Base-by-base conservation (phyloP, 768 basidiomycete species). In the Pilatotrama ljubarskyi region DNA sequence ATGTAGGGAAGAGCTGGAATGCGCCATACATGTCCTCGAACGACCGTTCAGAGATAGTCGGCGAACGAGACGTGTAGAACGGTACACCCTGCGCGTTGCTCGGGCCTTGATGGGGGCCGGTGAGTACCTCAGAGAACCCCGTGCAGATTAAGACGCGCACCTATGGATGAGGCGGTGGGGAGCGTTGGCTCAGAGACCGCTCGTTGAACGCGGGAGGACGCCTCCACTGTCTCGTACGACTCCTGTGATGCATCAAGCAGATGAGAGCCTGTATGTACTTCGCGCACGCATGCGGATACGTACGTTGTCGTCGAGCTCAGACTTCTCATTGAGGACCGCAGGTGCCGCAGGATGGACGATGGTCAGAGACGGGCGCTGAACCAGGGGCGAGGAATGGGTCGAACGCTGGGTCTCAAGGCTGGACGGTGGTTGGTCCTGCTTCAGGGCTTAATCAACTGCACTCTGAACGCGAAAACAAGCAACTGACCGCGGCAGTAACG, bases 161-260 rank as follows among this genome's bases (percentile, higher is more conserved):
- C 55, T 22, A 58, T 50, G 7, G 56, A 57, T 17, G 59, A 63
- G 7, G 35, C 51, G 15, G 65, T 55, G 10, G 51, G 59, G 5
- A 61, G 47, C 7, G 61, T 56, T 3, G 64, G 64, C 43, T 65
- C 64, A 0, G 64, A 65, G 0, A 65, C 50, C 2, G 64, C 64
- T 0, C 64, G 56, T 29, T 52, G 57, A 1, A 61, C 58, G 13
- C 58, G 58, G 2, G 54, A 48, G 1, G 64, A 58, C 1, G 61
- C 61, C 24, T 58, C 61, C 13, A 63, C 48, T 8, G 61, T 58
- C 32, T 63, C 56, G 37, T 58, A 63, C 9, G 61, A 50, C 56
- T 63, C 40, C 2, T 4, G 5, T 5, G 9, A 35, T 8, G 36
- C n/a, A n/a, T n/a, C n/a, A n/a, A n/a, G n/a, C 8, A 26, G 26